Conservation (phyloP, 352 stramenopile genomes). For the Thraustotheca clavata region DNA sequence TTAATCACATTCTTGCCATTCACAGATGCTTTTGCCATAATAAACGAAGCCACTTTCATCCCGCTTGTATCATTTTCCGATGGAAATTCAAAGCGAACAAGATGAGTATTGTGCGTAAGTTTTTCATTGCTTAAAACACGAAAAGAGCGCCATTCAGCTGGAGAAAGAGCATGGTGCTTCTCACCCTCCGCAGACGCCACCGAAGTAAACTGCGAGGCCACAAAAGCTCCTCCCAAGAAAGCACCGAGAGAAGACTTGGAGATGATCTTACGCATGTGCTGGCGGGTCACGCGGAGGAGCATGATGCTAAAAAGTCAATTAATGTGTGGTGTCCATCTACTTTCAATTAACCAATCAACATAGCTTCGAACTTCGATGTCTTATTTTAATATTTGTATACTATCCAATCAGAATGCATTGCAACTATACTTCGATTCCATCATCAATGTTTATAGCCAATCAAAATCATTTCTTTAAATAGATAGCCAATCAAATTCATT, state of each 20-base stretch:
- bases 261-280: slow-evolving; percentile 9
- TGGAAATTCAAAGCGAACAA: slow-evolving; percentile 59
- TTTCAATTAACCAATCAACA: not conserved
- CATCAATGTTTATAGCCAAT: too few relatives aligned
- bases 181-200: not conserved
- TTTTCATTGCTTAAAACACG: slow-evolving; percentile 58
- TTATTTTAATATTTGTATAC: too few relatives aligned
- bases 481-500: too few relatives aligned
- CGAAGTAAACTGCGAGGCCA: not conserved
- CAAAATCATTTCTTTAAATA: too few relatives aligned
- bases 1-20: slow-evolving; percentile 68
- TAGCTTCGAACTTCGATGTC: not conserved
- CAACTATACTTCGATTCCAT: too few relatives aligned
- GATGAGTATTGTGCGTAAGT: slow-evolving; percentile 73
- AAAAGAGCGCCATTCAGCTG: slow-evolving; percentile 63
- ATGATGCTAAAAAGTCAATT: slow-evolving; percentile 15
- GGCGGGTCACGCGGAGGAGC: slow-evolving; percentile 17
- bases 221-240: not conserved
- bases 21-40: slow-evolving; percentile 60
- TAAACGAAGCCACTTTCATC: slow-evolving; percentile 39
- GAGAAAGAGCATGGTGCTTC: slow-evolving; percentile 32
- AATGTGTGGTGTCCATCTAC: slow-evolving; percentile 7
- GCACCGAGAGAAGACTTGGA: not conserved
- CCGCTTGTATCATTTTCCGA: slow-evolving; percentile 54
- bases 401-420: too few relatives aligned